Base-by-base conservation (phyloP, 2,329 filamentous ascomycete species). In the Aspergillus texensis region DNA sequence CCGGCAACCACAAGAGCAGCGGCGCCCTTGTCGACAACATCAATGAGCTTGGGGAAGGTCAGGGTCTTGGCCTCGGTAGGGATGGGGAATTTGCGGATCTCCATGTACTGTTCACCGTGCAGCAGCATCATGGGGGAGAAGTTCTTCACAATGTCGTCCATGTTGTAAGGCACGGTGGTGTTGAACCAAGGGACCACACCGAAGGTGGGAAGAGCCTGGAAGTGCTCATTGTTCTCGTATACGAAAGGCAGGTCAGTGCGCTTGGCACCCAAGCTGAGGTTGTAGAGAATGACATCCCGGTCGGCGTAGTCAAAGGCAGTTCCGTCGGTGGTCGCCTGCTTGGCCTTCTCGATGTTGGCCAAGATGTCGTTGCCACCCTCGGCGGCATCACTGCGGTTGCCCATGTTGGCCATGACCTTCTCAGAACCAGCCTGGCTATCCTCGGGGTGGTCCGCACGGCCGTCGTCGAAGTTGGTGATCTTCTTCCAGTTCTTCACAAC, bases 41-140 rank as follows among this genome's bases (percentile, higher is more conserved):
- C 95, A 66, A 99, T 87, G 62, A 99, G 89, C 77, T 89, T 89
- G 64, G 89, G 91, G 74, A 89, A 88, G 62, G 91, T 92, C 71
- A 91, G 79, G 57, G 96, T 89, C 62, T 88, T 89, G 57, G 87
- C 93, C 61, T 89, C 86, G 36, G 94, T 97, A 41, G 94, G 94
- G 72, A 98, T 91, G 46, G 95, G 95, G 83, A 89, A 96, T 79
- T 94, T 93, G 76, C 90, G 89, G 74, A 99, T 87, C 81, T 99
- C 95, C 68, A 99, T 92, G 82, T 94, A 99, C 80, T 99, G 95
- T 85, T 99, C 95, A 76, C 95, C 95, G 82, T 99, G 95, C 28
- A 99, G 90, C 57, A 99, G 88, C 93, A 97, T 97, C 93, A 97
- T 97, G 66, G 94, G 94, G 43, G 88, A 93, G 85, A 97, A 99